phyloP scores from a whole-genome alignment of 202 grass and related monocot genomes.

The Cymbopogon flexuosus region DNA sequence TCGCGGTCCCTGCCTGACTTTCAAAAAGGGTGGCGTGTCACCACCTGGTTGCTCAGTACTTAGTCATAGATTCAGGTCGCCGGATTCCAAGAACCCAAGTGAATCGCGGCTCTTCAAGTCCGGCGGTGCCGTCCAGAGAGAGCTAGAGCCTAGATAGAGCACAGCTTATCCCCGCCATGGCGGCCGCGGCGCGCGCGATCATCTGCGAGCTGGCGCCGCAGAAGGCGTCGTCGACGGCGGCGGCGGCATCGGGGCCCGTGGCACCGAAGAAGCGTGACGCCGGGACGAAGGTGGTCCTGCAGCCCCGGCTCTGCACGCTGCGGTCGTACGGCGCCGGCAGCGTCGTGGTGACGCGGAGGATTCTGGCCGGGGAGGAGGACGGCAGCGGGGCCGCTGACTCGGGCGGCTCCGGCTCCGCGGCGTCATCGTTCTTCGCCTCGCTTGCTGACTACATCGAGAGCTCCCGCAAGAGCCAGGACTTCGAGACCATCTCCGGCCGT shows the following conservation, averaged over 20 bases:
- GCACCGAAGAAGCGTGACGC: conserved; percentile 20
- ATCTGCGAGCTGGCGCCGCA: conserved; percentile 57
- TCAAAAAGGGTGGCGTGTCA: conserved; percentile 16
- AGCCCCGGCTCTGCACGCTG: conserved; percentile 85
- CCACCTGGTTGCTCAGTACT: background rate
- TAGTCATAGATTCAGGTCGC: background rate
- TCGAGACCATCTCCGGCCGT: conserved; percentile 89
- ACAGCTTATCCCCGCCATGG: conserved; percentile 10
- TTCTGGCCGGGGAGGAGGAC: conserved; percentile 21
- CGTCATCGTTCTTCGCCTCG: conserved; percentile 80
- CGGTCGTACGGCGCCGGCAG: conserved; percentile 63
- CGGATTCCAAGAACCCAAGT: conserved; percentile 22
- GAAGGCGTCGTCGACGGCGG: conserved; percentile 11
- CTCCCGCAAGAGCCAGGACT: conserved; percentile 83
- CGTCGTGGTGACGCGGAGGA: conserved; percentile 40
- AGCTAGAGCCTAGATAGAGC: background rate
- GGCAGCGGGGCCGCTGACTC: background rate
- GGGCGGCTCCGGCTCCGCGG: background rate
- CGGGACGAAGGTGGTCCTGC: conserved; percentile 72
- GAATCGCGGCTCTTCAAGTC: conserved; percentile 23
- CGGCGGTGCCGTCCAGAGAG: background rate
- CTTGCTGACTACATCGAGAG: conserved; percentile 91
- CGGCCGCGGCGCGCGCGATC: conserved; percentile 41
- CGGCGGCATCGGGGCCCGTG: background rate
- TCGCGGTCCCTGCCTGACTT: conserved; percentile 32